Evolutionary conservation across 106 monocot genomes (phyloP), one percentile per base, ranked within the genome.

Genomic region (Dendrobium chrysotoxum): DNA sequence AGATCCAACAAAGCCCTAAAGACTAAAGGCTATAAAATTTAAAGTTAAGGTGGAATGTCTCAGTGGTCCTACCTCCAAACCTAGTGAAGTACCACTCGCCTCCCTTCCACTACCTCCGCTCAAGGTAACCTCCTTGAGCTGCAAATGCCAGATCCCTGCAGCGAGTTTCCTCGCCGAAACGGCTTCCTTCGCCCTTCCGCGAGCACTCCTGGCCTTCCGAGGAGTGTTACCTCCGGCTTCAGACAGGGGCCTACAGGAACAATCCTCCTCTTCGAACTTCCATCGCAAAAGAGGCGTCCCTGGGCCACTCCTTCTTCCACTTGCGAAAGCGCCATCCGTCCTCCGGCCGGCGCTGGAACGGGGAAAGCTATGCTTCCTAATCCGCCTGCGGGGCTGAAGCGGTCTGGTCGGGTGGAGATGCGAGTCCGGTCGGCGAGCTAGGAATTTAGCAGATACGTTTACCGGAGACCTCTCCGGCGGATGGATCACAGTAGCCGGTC

Each of bases 121-220:
- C 16, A 17, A 8, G 4, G 41, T 42, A 21, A 38, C 82, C 47
- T 17, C 82, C 53, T 2, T 40, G 15, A 26, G 64, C 74, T 75
- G 41, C 74, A 75, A 75, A 28, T 88, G 86, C 96, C 96, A 96
- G 72, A 96, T 84, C 82, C 89, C 89, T 17, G 96, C 90, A 8
- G 90, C 96, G 15, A 96, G 88, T 87, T 87, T 96, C 83, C 96
- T 90, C 55, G 90, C 91, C 4, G 91, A 90, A 40, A 92, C 82
- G 6, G 65, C 40, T 72, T 75, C 75, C 39, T 77, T 78, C 15
- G 11, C 47, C 25, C 31, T 79, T 12, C 40, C 17, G 26, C 44
- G 54, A 6, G 21, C 35, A 21, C 47, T 78, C 72, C 42, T 28
- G 39, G 23, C 0, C 74, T 72, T 75, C 67, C 53, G 77, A 42